Conservation (phyloP, 2,329 filamentous ascomycete genomes). For the Fusarium sp. region DNA sequence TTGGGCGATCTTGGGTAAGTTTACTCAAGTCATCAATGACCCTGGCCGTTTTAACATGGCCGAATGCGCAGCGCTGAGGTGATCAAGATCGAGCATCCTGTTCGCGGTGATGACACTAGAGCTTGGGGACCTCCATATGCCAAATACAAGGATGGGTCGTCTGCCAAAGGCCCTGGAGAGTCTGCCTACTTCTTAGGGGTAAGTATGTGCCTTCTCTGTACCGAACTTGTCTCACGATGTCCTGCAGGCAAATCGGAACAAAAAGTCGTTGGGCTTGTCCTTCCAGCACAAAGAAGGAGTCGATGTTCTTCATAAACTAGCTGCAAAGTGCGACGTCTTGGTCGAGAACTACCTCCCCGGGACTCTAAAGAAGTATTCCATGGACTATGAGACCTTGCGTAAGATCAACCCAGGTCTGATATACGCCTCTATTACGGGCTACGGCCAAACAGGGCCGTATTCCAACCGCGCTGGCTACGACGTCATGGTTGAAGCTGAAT, state of each 20-base stretch:
- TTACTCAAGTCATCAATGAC: conserved; percentile 1
- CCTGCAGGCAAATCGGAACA: conserved; percentile 89
- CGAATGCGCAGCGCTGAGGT: conserved; percentile 78
- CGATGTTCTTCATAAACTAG: conserved; percentile 86
- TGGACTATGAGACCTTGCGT: conserved; percentile 86
- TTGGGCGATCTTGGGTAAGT: conserved; percentile 92
- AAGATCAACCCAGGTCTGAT: conserved; percentile 87
- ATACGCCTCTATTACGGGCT: conserved; percentile 96
- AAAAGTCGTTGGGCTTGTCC: conserved; percentile 91
- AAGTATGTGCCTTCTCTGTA: conserved; percentile 39
- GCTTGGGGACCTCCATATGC: conserved; percentile 98
- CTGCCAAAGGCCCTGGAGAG: conserved; percentile 79
- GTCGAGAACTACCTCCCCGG: conserved; percentile 98
- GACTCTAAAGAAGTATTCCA: conserved; percentile 85
- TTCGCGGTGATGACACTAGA: conserved; percentile 89
- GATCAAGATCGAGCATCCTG: conserved; percentile 96
- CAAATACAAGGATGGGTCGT: conserved; percentile 71
- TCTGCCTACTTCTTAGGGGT: conserved; percentile 95
- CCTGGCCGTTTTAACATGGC: conserved; percentile 19
- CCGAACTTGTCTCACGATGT: conserved; percentile 24
- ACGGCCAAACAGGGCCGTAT: conserved; percentile 95
- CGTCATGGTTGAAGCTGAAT: conserved; percentile 99
- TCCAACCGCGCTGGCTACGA: conserved; percentile 91
- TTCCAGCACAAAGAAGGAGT: conserved; percentile 89
- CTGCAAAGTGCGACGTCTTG: conserved; percentile 86